Conservation (phyloP, 495 filamentous ascomycete genomes). For the Aspergillus heteromorphus region DNA sequence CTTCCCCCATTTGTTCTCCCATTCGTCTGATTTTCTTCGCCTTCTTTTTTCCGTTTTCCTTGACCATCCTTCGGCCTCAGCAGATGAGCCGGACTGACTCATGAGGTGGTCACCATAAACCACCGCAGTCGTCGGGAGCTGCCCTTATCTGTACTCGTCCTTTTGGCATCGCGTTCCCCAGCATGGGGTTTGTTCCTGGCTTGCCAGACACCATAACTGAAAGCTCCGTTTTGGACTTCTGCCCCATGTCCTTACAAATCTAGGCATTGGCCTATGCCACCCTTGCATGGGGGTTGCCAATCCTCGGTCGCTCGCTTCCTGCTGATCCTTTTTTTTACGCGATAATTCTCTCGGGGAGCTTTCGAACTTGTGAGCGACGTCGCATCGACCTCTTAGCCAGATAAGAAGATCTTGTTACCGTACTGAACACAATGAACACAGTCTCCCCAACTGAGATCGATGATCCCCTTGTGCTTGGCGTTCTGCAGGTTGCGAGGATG, state of each 20-base stretch:
- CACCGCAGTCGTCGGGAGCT: not conserved
- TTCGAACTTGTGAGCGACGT: not conserved
- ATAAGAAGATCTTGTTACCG: not conserved
- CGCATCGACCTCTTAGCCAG: constrained; percentile 2
- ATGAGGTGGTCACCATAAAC: not conserved
- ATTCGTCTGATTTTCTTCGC: not conserved
- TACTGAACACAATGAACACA: not conserved
- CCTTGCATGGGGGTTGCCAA: constrained; percentile 19
- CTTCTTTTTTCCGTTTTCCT: not conserved
- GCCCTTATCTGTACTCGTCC: not conserved
- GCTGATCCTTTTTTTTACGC: constrained; percentile 9
- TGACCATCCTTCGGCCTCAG: not conserved
- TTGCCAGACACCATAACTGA: constrained; percentile 11
- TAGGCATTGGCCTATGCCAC: constrained; percentile 7
- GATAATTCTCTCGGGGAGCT: constrained; percentile 1
- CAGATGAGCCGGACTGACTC: not conserved
- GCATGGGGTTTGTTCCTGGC: constrained; percentile 1
- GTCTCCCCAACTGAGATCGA: not conserved
- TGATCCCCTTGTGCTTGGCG: not conserved
- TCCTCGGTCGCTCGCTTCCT: constrained; percentile 5
- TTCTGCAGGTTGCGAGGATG: constrained; percentile 1
- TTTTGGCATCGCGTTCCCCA: not conserved
- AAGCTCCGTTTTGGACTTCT: constrained; percentile 2
- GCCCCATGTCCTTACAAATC: constrained; percentile 11
- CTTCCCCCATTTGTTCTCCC: not conserved